Conservation (phyloP, 257 asterid species). For the Marsdenia floribunda region DNA sequence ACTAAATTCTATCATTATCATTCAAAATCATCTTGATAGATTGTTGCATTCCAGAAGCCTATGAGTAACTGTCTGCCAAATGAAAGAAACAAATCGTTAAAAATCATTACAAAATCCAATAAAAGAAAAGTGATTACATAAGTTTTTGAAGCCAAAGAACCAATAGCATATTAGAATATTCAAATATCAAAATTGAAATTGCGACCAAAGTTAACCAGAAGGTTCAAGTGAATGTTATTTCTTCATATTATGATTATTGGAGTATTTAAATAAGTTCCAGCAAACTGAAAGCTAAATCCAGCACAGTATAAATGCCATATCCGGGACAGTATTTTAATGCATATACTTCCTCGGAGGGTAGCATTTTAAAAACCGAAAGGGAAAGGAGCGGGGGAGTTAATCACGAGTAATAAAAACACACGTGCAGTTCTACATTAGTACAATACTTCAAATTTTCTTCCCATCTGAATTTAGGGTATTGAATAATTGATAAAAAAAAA, state of each 20-base stretch:
- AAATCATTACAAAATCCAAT: neutral
- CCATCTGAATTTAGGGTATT: neutral
- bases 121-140: neutral
- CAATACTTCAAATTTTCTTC: neutral
- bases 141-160: neutral
- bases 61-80: conserved; percentile 9
- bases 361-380: too few species aligned
- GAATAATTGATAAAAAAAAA: neutral
- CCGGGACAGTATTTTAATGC: too few species aligned
- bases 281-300: neutral
- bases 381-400: neutral
- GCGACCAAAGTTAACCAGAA: neutral
- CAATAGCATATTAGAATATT: neutral
- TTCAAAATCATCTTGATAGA: conserved; percentile 1
- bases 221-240: too few species aligned
- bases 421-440: neutral
- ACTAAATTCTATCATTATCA: conserved; percentile 11
- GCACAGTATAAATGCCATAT: too few species aligned
- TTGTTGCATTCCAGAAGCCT: neutral
- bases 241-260: neutral
- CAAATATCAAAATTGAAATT: neutral
- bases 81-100: conserved; percentile 4
- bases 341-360: too few species aligned
- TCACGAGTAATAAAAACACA: neutral
- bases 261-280: neutral